Base-by-base conservation (phyloP, 2,329 filamentous ascomycete species). In the Escovopsis sp. region DNA sequence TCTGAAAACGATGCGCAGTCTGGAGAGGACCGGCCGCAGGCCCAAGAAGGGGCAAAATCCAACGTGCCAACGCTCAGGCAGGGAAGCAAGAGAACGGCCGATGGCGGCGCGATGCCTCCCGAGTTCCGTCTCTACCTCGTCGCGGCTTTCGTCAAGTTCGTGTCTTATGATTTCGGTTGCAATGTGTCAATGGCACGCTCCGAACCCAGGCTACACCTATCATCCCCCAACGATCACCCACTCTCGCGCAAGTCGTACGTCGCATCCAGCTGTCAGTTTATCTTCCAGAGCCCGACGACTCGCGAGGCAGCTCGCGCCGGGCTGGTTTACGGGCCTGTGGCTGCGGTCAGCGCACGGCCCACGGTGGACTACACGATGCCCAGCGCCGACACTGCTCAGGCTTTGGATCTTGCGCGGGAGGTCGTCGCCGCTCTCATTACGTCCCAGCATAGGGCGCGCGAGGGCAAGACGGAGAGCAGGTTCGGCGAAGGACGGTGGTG, bases 131-230 rank as follows among this genome's bases (percentile, higher is more conserved):
- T 75, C 42, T 66, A 66, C 41, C 61, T 79, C n/a, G 49, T 76
- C 11, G 65, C 68, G 3, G 68, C 75, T 31, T 79, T 80, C 43
- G 56, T 80, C 43, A 80, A 80, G 54, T 66, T 81, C 5, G 68
- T 81, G 13, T 68, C 74, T 14, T 81, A 80, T 51, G 75, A 80
- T 47, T 81, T 79, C 55, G 72, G 74, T 39, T 80, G 76, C 56
- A 79, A 71, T 48, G 70, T 78, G 39, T 63, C 66, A 2, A 63
- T 69, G 24, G 62, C 76, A 13, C 68, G 75, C 34, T 62, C 65
- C 20, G 76, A 81, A 50, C 76, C 76, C 9, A 67, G 76, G 3
- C 61, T 81, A 15, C 68, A 77, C 37, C 56, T 80, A 40, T 62
- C 60, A 39, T 63, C 63, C n/a, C 55, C 59, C 2, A 49, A 53